Percentiles rank a stretch among this genome's conserved stretches.
Evolutionary conservation across 805 yeast species (phyloP).

Genomic region (Teunomyces panamensis): DNA sequence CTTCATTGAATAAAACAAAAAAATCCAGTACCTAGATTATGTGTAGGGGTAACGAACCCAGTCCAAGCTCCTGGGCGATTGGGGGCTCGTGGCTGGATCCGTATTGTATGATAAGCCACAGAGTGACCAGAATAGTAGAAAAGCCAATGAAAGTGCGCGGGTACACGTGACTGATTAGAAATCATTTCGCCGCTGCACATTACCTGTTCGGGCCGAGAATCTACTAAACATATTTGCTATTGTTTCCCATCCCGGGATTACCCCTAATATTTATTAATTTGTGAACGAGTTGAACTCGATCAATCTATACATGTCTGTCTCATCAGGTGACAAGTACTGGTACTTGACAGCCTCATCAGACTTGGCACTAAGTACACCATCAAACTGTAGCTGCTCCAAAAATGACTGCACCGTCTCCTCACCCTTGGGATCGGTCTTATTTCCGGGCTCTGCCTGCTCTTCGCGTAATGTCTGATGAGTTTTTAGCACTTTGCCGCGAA

Average conservation of each 20-base stretch:
- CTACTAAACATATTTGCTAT: no score
- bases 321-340: slow-evolving; percentile 7
- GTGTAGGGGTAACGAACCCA: neutral
- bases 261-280: slow-evolving; percentile 9
- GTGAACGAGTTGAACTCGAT: slow-evolving; percentile 32
- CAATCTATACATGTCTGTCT: slow-evolving; percentile 17
- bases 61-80: neutral
- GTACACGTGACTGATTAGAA: neutral
- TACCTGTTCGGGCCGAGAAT: no score
- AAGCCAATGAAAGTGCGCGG: neutral
- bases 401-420: slow-evolving; percentile 3
- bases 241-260: neutral
- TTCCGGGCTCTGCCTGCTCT: slow-evolving; percentile 15
- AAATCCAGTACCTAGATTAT: neutral
- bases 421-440: slow-evolving; percentile 4
- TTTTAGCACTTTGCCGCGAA: slow-evolving; percentile 27
- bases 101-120: neutral
- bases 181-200: neutral
- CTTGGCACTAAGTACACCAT: neutral
- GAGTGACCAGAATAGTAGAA: neutral
- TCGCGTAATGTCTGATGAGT: slow-evolving; percentile 27
- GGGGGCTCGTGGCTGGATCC: neutral
- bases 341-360: slow-evolving; percentile 3
- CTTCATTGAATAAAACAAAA: no score
- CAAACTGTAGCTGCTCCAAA: slow-evolving; percentile 1